Evolutionary conservation across 352 stramenopile species (phyloP), one percentile per base, ranked within the genome.

Genomic region (Achlya hypogyna): DNA sequence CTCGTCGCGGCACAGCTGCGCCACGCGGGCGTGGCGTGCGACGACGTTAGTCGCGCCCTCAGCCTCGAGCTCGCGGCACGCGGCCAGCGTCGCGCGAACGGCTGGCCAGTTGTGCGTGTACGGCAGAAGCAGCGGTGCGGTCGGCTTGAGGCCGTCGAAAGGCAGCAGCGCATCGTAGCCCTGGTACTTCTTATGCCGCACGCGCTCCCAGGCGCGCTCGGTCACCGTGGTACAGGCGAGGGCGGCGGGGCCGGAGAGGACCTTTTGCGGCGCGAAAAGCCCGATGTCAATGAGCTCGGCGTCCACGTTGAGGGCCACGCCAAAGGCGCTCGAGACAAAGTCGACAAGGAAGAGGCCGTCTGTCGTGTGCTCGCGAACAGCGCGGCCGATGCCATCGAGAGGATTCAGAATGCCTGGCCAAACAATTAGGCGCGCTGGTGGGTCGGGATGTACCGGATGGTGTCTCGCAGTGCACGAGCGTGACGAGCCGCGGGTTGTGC

Each of bases 81-180:
- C 77, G 31, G 70, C 69, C 2, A 85, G 31, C 45, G 74, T 68
- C 23, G 77, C 77, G 22, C 75, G 74, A 9, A 85, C 71, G 1
- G 77, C 75, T 53, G 80, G 75, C 77, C 77, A 85, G 71, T 85
- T 82, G 69, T 85, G 75, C 6, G 75, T 82, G 71, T 82, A 85
- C 31, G 75, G 77, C 35, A 82, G 65, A 34, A 82, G 54, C 25
- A 74, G 65, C 28, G 77, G 75, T 45, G 74, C 64, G 28, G 78
- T 40, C 6, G 73, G 53, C 4, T 69, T 67, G 8, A 76, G 70
- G 6, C 63, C 66, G 52, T 79, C 63, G 69, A 85, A 85, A 28
- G 75, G 77, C 64, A 71, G 65, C 35, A 85, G 64, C 27, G 77
- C 77, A 56, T 84, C 75, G 58, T 84, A 84, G n/a, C 76, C 74